phyloP scores from a whole-genome alignment of 2,329 filamentous ascomycete species.

The Aspergillus quadrilineatus region DNA sequence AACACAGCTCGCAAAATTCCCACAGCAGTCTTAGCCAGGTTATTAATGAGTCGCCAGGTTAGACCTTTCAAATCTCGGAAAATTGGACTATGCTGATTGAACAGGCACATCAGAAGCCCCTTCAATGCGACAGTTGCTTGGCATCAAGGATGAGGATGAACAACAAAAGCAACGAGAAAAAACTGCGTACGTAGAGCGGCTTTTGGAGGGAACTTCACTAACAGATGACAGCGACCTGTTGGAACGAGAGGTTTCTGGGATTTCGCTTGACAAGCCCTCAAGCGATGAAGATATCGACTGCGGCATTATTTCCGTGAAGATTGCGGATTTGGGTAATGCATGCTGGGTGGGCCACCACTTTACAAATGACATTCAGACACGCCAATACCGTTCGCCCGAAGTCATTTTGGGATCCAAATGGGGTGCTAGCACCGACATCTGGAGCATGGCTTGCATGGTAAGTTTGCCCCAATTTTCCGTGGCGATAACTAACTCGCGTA shows the following conservation, averaged over 20 bases:
- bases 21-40: conserved; percentile 81
- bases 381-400: conserved; percentile 95
- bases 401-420: conserved; percentile 96
- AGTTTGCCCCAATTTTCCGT: conserved; percentile 28
- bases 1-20: conserved; percentile 61
- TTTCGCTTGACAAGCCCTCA: conserved; percentile 77
- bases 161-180: conserved; percentile 84
- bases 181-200: conserved; percentile 69
- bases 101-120: conserved; percentile 39
- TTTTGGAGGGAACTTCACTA: conserved; percentile 2
- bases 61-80: conserved; percentile 18
- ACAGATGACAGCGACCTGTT: conserved; percentile 69
- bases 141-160: conserved; percentile 59
- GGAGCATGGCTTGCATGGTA: conserved; percentile 99
- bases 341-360: conserved; percentile 99
- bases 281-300: conserved; percentile 39
- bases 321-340: conserved; percentile 95
- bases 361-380: conserved; percentile 97
- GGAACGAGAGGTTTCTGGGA: conserved; percentile 89
- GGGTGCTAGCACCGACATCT: conserved; percentile 98
- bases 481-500: conserved; percentile 3
- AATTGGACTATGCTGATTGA: conserved; percentile 27
- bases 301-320: conserved; percentile 95
- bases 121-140: conserved; percentile 57
- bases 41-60: conserved; percentile 70